Conservation (phyloP, 495 filamentous ascomycete species). For the Margaritispora aquatica region DNA sequence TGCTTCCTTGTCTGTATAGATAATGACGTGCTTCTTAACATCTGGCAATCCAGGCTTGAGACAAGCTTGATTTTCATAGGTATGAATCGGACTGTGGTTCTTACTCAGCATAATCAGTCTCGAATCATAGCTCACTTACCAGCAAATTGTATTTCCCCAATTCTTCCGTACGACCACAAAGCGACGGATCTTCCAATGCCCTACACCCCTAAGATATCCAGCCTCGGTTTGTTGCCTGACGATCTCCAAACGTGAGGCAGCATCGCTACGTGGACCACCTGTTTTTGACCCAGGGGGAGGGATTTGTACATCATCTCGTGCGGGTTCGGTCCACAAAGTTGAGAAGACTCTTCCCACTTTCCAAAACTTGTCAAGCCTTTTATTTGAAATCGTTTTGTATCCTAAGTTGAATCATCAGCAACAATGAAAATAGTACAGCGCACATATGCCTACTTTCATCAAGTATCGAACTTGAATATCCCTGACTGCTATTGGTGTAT, state of each 20-base stretch:
- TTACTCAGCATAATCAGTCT: not conserved
- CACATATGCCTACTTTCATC: too few species aligned
- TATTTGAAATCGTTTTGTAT: not conserved
- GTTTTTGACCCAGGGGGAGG: not conserved
- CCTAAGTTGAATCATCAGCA: not conserved
- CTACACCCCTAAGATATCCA: not conserved
- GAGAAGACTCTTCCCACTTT: not conserved
- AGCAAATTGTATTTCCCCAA: not conserved
- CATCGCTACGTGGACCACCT: not conserved
- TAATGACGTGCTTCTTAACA: conserved; percentile 12
- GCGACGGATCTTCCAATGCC: not conserved
- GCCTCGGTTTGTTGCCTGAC: not conserved
- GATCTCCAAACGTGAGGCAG: not conserved
- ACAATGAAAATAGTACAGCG: too few species aligned
- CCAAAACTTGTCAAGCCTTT: not conserved
- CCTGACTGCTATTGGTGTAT: too few species aligned
- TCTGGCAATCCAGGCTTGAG: conserved; percentile 14
- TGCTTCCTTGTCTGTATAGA: conserved; percentile 8
- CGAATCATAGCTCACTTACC: not conserved
- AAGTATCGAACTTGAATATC: too few species aligned
- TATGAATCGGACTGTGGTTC: not conserved
- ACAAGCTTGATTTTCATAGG: conserved; percentile 11
- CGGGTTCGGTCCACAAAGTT: not conserved
- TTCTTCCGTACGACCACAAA: not conserved
- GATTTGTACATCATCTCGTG: not conserved